Base-by-base conservation (phyloP, 306 rosid genomes). In the Lathyrus sativus region DNA sequence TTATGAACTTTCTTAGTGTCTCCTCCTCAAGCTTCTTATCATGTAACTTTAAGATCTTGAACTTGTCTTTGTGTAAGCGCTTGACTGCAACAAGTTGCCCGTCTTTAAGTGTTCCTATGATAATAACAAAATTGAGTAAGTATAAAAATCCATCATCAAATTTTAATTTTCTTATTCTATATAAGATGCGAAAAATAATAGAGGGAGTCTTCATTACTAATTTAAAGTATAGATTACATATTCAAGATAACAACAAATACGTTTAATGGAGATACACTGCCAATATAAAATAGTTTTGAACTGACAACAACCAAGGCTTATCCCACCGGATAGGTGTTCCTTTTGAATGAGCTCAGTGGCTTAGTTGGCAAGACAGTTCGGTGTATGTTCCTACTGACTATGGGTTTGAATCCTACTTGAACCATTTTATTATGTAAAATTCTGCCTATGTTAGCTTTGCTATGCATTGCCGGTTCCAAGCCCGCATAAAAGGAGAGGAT, bases 1-100 rank as follows among this genome's bases (percentile, higher is more conserved):
- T 82, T 73, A 75, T 77, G 70, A 90, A 86, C 77, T 77, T 50
- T 41, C 17, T 17, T 4, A 48, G 13, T 49, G 54, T 72, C 22
- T 46, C 70, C 4, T 54, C 63, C 49, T 71, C 48, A 28, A 46
- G 68, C 53, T 71, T 71, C 60, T 72, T 72, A 33, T 78, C 70
- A n/a, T 49, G 59, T 42, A 78, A 67, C 45, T 53, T 59, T 42
- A 66, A 61, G 53, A 60, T 61, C 77, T 60, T 78, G 58, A 49
- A 57, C 67, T 13, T 69, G 38, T 70, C 71, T 50, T 59, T 51
- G 42, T 66, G 81, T 13, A 78, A n/a, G 37, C 66, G 60, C 70
- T 78, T 78, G 49, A 78, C 51, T 31, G 82, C 82, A 19, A 78
- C 78, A 50, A 2, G 42, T 39, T 72, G 58, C 26, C 70, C 78